phyloP scores from a whole-genome alignment of 805 yeast species.

The Kodamaea nitidulidarum region DNA sequence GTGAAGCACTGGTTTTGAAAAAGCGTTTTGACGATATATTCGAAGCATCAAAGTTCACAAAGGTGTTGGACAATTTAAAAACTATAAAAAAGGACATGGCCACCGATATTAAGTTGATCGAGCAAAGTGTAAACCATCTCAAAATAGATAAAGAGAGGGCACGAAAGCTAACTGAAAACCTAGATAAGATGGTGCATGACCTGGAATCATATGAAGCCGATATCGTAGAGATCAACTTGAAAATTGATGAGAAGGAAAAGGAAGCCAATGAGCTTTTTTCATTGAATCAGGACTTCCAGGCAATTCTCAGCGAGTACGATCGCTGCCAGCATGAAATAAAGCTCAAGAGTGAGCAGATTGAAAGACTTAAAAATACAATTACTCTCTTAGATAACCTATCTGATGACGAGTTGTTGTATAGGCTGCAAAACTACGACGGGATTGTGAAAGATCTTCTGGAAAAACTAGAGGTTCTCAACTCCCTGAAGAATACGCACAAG shows the following conservation, averaged over 20 bases:
- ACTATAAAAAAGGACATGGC: conserved; percentile 71
- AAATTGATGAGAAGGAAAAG: conserved; percentile 50
- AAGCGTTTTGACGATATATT: conserved; percentile 95
- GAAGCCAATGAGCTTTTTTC: conserved; percentile 63
- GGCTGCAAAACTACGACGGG: conserved; percentile 28
- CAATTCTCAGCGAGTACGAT: conserved; percentile 60
- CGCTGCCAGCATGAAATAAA: conserved; percentile 46
- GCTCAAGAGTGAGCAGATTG: conserved; percentile 48
- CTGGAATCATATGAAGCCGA: conserved; percentile 45
- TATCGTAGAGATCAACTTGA: conserved; percentile 44
- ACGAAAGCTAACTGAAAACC: conserved; percentile 46
- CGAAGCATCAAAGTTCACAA: conserved; percentile 90
- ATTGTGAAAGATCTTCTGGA: conserved; percentile 17
- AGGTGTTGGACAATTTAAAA: conserved; percentile 79
- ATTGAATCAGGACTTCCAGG: conserved; percentile 78
- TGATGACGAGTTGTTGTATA: conserved; percentile 23
- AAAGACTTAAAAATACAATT: conserved; percentile 46
- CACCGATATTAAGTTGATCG: conserved; percentile 67
- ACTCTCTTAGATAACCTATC: conserved; percentile 41
- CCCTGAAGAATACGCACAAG: conserved; percentile 13
- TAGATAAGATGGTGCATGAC: conserved; percentile 39
- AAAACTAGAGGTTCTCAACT: conserved; percentile 12
- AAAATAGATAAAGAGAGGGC: conserved; percentile 73
- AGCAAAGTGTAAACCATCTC: conserved; percentile 75
- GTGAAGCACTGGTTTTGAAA: conserved; percentile 85